Evolutionary conservation across 768 basidiomycete genomes (phyloP).

Genomic region (Rhodotorula graminis): DNA sequence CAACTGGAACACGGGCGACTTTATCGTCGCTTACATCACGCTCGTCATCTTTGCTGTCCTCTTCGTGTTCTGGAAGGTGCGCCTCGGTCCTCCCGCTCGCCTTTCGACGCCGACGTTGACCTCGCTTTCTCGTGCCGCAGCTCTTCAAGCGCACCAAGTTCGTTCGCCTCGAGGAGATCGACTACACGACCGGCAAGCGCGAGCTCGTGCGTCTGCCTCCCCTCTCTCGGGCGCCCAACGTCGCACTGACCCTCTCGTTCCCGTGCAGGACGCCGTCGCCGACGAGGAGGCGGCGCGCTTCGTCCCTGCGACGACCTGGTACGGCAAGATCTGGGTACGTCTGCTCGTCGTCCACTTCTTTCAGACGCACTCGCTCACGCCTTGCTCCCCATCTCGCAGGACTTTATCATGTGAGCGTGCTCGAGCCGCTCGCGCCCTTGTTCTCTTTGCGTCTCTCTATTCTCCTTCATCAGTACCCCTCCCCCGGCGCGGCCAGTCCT

Average conservation of each 20-base stretch:
- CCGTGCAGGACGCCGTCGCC: background rate
- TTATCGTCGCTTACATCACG: background rate
- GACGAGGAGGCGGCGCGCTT: constrained; percentile 2
- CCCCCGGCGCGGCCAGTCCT: too few species aligned
- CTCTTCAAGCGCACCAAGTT: constrained; percentile 30
- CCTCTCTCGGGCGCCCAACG: background rate
- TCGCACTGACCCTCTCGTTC: background rate
- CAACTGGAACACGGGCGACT: background rate
- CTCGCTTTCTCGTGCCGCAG: background rate
- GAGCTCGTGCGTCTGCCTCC: background rate
- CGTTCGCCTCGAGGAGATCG: constrained; percentile 29
- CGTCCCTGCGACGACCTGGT: background rate
- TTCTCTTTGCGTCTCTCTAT: too few species aligned
- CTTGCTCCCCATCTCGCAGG: too few species aligned
- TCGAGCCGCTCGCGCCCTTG: too few species aligned
- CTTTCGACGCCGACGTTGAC: too few species aligned
- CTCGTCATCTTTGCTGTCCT: background rate
- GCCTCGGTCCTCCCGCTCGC: background rate
- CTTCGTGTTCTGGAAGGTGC: background rate
- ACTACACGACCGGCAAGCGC: constrained; percentile 16
- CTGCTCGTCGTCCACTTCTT: too few species aligned
- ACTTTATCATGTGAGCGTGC: too few species aligned
- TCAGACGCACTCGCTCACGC: too few species aligned
- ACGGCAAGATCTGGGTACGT: background rate
- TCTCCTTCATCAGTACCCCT: too few species aligned